Evolutionary conservation across 306 rosid species (phyloP).

Genomic region (Aeschynomene evenia): DNA sequence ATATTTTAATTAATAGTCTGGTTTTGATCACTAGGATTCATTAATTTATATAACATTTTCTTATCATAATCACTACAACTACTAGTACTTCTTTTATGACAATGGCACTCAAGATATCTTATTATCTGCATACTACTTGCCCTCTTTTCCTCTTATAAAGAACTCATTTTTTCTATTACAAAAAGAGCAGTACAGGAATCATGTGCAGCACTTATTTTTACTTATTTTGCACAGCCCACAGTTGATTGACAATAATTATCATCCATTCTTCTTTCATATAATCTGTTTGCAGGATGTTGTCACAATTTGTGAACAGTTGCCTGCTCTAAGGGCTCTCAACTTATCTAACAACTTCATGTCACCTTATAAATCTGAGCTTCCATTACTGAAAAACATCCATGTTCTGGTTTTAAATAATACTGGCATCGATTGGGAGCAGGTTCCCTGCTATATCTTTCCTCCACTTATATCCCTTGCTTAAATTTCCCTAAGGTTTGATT

Average conservation of each 20-base stretch:
- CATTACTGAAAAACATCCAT: conserved; percentile 51
- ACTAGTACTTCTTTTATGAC: background rate
- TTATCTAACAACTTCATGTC: conserved; percentile 72
- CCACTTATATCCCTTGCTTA: background rate
- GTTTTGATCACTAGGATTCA: background rate
- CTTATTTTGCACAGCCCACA: conserved; percentile 2
- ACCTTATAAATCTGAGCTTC: conserved; percentile 50
- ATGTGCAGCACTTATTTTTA: background rate
- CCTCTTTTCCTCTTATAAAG: background rate
- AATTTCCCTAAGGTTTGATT: background rate
- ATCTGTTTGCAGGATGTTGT: conserved; percentile 74
- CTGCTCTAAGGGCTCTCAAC: conserved; percentile 62
- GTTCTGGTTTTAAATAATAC: conserved; percentile 73
- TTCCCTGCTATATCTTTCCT: conserved; percentile 29
- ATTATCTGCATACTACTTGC: background rate
- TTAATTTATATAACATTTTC: background rate
- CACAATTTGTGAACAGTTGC: conserved; percentile 73
- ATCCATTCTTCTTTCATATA: conserved; percentile 24
- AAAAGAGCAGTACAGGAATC: background rate
- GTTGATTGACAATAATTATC: conserved; percentile 6
- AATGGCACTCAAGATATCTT: too few relatives aligned
- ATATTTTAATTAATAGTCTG: background rate
- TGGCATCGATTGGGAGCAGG: conserved; percentile 81
- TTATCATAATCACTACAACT: background rate
- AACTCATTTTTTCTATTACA: background rate